Percentiles rank a stretch among this genome's conserved stretches.
Conservation (phyloP, 2,329 filamentous ascomycete genomes). For the Cordyceps militaris region DNA sequence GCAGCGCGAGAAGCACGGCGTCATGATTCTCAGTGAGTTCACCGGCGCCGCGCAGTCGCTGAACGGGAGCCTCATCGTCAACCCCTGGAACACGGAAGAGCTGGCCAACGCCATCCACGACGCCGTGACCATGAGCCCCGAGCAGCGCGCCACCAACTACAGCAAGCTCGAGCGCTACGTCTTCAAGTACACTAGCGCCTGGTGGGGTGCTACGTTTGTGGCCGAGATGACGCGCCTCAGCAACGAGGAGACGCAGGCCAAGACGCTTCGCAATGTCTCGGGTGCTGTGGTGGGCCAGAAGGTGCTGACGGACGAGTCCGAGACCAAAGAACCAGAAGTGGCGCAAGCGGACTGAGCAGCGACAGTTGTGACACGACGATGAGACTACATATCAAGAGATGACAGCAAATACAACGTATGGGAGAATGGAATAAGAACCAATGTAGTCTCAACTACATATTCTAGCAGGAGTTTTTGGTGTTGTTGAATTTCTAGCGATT, state of each 20-base stretch:
- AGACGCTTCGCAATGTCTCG: conserved; percentile 35
- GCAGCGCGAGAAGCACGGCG: conserved; percentile 82
- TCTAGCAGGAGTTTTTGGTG: conserved; percentile 9
- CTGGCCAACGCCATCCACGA: conserved; percentile 89
- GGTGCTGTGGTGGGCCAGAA: conserved; percentile 27
- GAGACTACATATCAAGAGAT: not conserved
- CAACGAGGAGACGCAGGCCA: conserved; percentile 30
- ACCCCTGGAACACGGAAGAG: conserved; percentile 98
- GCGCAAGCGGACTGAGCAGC: not conserved
- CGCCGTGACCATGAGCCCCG: conserved; percentile 91
- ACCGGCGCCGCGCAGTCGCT: conserved; percentile 91
- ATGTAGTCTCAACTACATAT: not conserved
- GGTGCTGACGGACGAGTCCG: not conserved
- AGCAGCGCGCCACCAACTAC: conserved; percentile 80
- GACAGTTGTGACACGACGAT: not conserved
- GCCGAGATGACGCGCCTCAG: conserved; percentile 62
- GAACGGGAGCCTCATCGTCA: conserved; percentile 89
- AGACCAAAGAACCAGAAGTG: not conserved
- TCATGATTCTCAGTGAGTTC: conserved; percentile 94
- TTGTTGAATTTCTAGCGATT: conserved; percentile 9
- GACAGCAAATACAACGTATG: not conserved
- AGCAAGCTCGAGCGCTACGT: conserved; percentile 91
- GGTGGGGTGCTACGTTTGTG: conserved; percentile 94
- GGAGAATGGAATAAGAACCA: not conserved
- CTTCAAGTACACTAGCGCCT: conserved; percentile 94